phyloP scores from a whole-genome alignment of 2,329 filamentous ascomycete genomes.

The Gremmenia infestans region DNA sequence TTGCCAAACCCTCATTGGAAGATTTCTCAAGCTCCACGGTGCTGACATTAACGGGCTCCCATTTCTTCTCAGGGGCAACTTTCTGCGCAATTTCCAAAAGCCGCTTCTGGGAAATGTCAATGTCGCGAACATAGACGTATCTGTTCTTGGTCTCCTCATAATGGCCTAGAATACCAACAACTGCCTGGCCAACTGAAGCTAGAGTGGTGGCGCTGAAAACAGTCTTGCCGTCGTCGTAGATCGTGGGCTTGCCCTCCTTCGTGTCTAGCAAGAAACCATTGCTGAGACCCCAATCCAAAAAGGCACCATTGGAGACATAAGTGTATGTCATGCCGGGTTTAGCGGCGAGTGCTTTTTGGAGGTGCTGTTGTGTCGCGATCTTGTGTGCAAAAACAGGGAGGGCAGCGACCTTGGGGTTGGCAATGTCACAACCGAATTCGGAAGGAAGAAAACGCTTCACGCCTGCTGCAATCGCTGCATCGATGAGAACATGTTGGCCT shows the following conservation, averaged over 20 bases:
- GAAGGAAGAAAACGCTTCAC: slow-evolving; percentile 59
- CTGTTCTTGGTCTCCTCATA: slow-evolving; percentile 50
- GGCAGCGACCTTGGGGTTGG: slow-evolving; percentile 32
- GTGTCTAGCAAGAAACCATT: slow-evolving; percentile 41
- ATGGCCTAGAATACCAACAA: slow-evolving; percentile 44
- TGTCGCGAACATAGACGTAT: slow-evolving; percentile 41
- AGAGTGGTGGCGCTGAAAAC: slow-evolving; percentile 46
- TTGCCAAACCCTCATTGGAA: slow-evolving; percentile 19
- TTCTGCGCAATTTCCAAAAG: slow-evolving; percentile 34
- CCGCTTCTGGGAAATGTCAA: slow-evolving; percentile 40
- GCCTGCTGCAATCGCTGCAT: slow-evolving; percentile 53
- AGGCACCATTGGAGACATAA: slow-evolving; percentile 46
- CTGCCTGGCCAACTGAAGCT: slow-evolving; percentile 40
- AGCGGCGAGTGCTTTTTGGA: slow-evolving; percentile 37
- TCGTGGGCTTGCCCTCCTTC: slow-evolving; percentile 35
- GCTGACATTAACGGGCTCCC: slow-evolving; percentile 16
- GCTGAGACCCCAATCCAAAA: slow-evolving; percentile 53
- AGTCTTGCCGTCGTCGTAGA: slow-evolving; percentile 47
- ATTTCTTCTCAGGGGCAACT: slow-evolving; percentile 28
- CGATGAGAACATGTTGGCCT: slow-evolving; percentile 47
- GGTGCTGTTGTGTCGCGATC: slow-evolving; percentile 35
- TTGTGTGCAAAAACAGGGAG: slow-evolving; percentile 52
- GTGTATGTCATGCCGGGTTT: slow-evolving; percentile 49
- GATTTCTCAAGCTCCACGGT: slow-evolving; percentile 14
- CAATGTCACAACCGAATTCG: slow-evolving; percentile 45